Conservation (phyloP, 2,329 filamentous ascomycete species). For the Helicocarpus griseus region DNA sequence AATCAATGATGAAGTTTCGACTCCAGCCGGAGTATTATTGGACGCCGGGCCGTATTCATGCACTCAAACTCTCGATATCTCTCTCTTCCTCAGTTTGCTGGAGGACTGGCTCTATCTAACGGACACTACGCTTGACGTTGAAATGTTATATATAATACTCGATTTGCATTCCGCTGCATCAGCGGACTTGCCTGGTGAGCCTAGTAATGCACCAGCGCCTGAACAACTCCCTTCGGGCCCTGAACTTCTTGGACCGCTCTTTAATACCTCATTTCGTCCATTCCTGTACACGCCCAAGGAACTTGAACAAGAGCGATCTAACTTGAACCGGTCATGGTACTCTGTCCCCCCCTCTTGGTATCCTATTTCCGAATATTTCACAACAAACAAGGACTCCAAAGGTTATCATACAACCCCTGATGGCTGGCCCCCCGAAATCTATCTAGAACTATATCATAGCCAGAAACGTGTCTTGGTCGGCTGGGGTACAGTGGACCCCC, state of each 20-base stretch:
- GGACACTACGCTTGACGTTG: slow-evolving; percentile 45
- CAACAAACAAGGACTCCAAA: slow-evolving; percentile 25
- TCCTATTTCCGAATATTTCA: slow-evolving; percentile 46
- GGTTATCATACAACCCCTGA: slow-evolving; percentile 41
- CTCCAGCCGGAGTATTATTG: slow-evolving; percentile 25
- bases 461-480: slow-evolving; percentile 46
- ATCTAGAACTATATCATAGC: slow-evolving; percentile 45
- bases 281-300: slow-evolving; percentile 46
- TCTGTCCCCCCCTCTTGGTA: slow-evolving; percentile 29
- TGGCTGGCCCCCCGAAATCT: slow-evolving; percentile 56
- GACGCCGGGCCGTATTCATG: slow-evolving; percentile 48
- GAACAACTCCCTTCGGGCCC: slow-evolving; percentile 35
- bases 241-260: slow-evolving; percentile 38
- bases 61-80: slow-evolving; percentile 42
- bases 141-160: slow-evolving; percentile 44
- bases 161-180: slow-evolving; percentile 51
- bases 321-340: slow-evolving; percentile 53
- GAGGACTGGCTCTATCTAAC: slow-evolving; percentile 45
- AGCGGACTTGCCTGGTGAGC: slow-evolving; percentile 30
- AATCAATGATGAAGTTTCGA: not conserved
- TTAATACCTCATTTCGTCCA: slow-evolving; percentile 39
- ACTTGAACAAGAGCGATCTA: slow-evolving; percentile 42
- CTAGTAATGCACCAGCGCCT: slow-evolving; percentile 32
- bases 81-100: slow-evolving; percentile 41
- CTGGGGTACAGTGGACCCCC: slow-evolving; percentile 48